Conservation (phyloP, 495 filamentous ascomycete species). For the Penicillium lividum region DNA sequence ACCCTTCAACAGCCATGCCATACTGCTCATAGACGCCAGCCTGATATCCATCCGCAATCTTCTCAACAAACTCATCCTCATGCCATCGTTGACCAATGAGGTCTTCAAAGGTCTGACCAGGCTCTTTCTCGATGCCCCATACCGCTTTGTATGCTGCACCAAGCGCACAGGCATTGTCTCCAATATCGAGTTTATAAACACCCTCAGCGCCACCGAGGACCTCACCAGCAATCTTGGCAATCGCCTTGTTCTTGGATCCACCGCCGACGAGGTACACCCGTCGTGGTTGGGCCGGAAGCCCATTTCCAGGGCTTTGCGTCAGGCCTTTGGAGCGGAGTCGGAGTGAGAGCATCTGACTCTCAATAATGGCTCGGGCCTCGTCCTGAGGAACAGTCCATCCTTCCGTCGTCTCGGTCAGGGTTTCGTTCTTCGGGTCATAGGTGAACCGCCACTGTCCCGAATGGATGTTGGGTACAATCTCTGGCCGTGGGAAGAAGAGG, state of each 20-base stretch:
- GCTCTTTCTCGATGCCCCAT: slow-evolving; percentile 75
- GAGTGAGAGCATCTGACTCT: slow-evolving; percentile 88
- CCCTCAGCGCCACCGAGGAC: slow-evolving; percentile 87
- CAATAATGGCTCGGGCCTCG: slow-evolving; percentile 87
- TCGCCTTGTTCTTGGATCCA: slow-evolving; percentile 82
- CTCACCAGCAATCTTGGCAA: slow-evolving; percentile 76
- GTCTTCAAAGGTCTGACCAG: slow-evolving; percentile 80
- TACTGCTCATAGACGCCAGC: slow-evolving; percentile 72
- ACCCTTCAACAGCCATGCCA: slow-evolving; percentile 71
- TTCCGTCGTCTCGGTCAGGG: slow-evolving; percentile 45
- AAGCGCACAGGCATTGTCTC: slow-evolving; percentile 93
- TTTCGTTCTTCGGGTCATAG: slow-evolving; percentile 49
- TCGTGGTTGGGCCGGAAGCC: slow-evolving; percentile 78
- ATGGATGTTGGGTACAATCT: slow-evolving; percentile 89
- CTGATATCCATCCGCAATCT: slow-evolving; percentile 79
- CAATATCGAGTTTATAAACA: slow-evolving; percentile 87
- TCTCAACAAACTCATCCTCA: slow-evolving; percentile 78
- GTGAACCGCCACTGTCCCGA: slow-evolving; percentile 83
- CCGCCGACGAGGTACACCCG: slow-evolving; percentile 93
- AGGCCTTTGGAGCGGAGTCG: slow-evolving; percentile 79
- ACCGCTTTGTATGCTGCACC: slow-evolving; percentile 97
- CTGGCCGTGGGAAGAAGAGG: slow-evolving; percentile 89
- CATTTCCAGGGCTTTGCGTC: slow-evolving; percentile 54
- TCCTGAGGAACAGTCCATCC: slow-evolving; percentile 57
- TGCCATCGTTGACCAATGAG: slow-evolving; percentile 80